These are phyloP conservation scores for Astragalus membranaceus DNA, from an alignment of 306 rosid genomes.

Conservation along the genomic window DNA sequence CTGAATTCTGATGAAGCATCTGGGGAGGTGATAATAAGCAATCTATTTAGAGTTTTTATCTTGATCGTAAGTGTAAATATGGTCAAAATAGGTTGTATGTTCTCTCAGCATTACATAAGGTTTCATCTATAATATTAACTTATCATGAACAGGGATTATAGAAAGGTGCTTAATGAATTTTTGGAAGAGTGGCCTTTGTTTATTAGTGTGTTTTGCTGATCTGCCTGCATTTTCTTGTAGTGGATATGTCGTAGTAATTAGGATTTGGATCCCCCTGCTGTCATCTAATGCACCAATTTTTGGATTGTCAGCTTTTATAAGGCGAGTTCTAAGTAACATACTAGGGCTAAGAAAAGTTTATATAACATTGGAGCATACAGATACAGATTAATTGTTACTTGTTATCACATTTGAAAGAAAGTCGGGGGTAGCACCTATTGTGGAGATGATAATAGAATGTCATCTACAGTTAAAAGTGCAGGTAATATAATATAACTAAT, in stretches of 20 bases:
- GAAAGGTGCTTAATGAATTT: not conserved
- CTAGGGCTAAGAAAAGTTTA: too few species aligned
- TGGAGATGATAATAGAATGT: too few species aligned
- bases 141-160: not conserved
- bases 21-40: not conserved
- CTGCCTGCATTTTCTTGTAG: not conserved
- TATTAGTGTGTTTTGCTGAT: not conserved
- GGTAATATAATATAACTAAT: slow-evolving; percentile 5
- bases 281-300: too few species aligned
- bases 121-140: not conserved
- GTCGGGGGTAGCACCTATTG: too few species aligned
- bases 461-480: not conserved
- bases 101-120: not conserved
- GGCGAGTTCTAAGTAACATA: too few species aligned
- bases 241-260: too few species aligned
- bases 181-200: not conserved
- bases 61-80: not conserved
- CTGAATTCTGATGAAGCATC: not conserved
- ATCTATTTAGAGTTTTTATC: not conserved
- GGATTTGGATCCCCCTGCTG: too few species aligned
- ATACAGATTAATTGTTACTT: too few species aligned
- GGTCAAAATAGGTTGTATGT: not conserved
- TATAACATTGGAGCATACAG: too few species aligned
- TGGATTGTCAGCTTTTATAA: too few species aligned
- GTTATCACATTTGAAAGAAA: too few species aligned